These are phyloP conservation scores for Pestalotiopsis sp. DNA, from an alignment of 2,329 filamentous ascomycete species.

Conservation along the genomic window DNA sequence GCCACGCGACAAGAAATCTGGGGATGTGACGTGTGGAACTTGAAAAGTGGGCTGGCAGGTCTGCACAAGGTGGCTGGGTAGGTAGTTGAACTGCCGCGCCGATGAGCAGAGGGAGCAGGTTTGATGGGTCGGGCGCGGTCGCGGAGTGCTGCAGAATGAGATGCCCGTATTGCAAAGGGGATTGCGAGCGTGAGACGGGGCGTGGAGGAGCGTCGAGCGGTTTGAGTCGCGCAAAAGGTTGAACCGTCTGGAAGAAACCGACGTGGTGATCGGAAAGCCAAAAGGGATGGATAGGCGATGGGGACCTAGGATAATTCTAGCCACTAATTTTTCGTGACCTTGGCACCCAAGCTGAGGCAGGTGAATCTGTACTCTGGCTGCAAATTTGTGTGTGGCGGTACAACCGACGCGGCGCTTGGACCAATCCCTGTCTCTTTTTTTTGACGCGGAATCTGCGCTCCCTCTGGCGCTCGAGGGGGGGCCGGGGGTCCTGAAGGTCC, in stretches of 20 bases:
- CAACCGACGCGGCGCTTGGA: background rate
- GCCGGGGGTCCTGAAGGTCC: background rate
- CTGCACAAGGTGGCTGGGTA: slow-evolving; percentile 18
- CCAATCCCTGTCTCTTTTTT: background rate
- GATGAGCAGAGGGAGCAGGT: slow-evolving; percentile 11
- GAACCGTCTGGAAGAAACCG: slow-evolving; percentile 1
- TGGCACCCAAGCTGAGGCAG: background rate
- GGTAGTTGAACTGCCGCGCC: background rate
- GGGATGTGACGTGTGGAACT: slow-evolving; percentile 35
- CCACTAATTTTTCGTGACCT: slow-evolving; percentile 7
- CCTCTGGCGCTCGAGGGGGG: too few relatives aligned
- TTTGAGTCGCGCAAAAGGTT: slow-evolving; percentile 9
- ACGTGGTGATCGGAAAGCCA: slow-evolving; percentile 10
- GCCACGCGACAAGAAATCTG: slow-evolving; percentile 35
- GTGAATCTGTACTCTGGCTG: background rate
- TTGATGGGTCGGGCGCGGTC: background rate
- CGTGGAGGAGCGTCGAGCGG: slow-evolving; percentile 17
- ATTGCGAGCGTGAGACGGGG: background rate
- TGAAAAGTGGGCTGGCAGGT: slow-evolving; percentile 14
- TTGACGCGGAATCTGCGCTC: background rate
- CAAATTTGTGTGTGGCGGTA: background rate
- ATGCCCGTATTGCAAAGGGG: background rate
- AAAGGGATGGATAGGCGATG: slow-evolving; percentile 10
- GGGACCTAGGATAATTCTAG: slow-evolving; percentile 10
- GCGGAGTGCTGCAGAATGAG: slow-evolving; percentile 14